phyloP scores from a whole-genome alignment of 371 early-diverging fungal species.

The Mortierella sp. region DNA sequence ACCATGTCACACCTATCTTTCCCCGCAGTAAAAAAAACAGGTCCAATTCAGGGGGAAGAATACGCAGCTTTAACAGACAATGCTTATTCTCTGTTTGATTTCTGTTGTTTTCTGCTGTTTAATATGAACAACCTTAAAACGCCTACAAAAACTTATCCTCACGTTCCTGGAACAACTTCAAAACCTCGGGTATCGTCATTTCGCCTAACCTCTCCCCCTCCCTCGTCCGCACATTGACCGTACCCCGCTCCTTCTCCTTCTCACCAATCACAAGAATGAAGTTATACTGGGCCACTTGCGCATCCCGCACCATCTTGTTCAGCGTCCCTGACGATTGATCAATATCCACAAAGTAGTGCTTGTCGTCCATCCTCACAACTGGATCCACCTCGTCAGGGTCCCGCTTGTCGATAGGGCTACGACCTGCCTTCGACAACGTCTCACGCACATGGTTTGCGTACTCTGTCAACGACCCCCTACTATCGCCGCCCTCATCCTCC shows the following conservation, averaged over 20 bases:
- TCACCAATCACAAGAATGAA: slow-evolving; percentile 95
- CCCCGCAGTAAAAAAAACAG: not conserved
- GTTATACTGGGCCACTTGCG: slow-evolving; percentile 92
- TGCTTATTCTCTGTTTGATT: not conserved
- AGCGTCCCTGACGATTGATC: slow-evolving; percentile 89
- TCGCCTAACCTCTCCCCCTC: slow-evolving; percentile 64
- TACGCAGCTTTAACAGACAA: not conserved
- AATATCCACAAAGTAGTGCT: slow-evolving; percentile 81
- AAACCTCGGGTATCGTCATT: slow-evolving; percentile 44
- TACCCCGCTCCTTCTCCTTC: slow-evolving; percentile 84
- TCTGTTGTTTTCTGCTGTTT: not conserved
- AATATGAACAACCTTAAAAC: not conserved
- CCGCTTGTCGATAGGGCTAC: not conserved
- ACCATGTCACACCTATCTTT: not conserved
- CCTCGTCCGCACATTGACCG: slow-evolving; percentile 91
- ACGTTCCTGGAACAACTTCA: slow-evolving; percentile 42
- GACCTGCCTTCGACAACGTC: slow-evolving; percentile 43
- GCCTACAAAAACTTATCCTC: slow-evolving; percentile 44
- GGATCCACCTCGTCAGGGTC: slow-evolving; percentile 15
- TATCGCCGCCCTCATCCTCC: slow-evolving; percentile 51
- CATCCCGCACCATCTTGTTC: slow-evolving; percentile 98
- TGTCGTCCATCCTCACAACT: slow-evolving; percentile 49
- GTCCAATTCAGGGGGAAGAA: not conserved
- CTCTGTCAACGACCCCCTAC: slow-evolving; percentile 20
- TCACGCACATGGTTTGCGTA: slow-evolving; percentile 40